phyloP scores from a whole-genome alignment of 2,329 filamentous ascomycete genomes.

The Trichoderma sp. region DNA sequence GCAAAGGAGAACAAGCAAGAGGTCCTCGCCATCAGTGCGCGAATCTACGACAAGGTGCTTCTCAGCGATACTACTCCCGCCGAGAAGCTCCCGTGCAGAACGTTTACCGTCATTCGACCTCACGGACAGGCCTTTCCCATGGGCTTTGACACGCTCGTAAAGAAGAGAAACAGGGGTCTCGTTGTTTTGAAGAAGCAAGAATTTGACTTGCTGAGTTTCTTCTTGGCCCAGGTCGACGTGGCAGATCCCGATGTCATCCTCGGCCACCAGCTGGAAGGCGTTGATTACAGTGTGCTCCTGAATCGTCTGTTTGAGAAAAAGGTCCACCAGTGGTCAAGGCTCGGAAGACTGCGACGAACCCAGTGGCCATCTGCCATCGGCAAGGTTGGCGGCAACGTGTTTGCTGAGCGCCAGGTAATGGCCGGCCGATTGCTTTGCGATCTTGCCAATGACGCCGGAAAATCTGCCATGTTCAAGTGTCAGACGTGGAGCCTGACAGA shows the following conservation, averaged over 20 bases:
- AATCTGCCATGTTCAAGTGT: constrained; percentile 94
- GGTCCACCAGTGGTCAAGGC: constrained; percentile 89
- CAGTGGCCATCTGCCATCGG: constrained; percentile 87
- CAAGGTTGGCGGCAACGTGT: constrained; percentile 84
- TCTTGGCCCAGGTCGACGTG: constrained; percentile 81
- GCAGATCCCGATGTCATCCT: constrained; percentile 92
- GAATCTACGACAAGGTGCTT: constrained; percentile 87
- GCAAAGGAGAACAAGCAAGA: constrained; percentile 94
- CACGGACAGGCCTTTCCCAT: constrained; percentile 72
- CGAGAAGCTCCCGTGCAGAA: constrained; percentile 83
- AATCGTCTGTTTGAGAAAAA: constrained; percentile 86
- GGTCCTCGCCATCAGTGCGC: constrained; percentile 83
- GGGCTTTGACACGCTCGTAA: constrained; percentile 77
- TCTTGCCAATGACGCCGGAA: constrained; percentile 92
- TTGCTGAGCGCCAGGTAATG: constrained; percentile 86
- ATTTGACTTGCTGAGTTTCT: constrained; percentile 78
- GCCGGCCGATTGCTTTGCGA: constrained; percentile 89
- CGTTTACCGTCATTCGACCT: constrained; percentile 88
- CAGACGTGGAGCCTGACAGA: constrained; percentile 97
- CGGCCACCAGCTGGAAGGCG: constrained; percentile 94
- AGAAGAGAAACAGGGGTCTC: constrained; percentile 68
- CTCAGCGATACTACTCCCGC: constrained; percentile 84
- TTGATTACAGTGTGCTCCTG: constrained; percentile 88
- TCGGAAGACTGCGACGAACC: constrained; percentile 77
- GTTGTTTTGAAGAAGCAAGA: constrained; percentile 83